These are phyloP conservation scores for Megacollybia platyphylla DNA, from an alignment of 1,284 basidiomycete species.

Conservation along the genomic window DNA sequence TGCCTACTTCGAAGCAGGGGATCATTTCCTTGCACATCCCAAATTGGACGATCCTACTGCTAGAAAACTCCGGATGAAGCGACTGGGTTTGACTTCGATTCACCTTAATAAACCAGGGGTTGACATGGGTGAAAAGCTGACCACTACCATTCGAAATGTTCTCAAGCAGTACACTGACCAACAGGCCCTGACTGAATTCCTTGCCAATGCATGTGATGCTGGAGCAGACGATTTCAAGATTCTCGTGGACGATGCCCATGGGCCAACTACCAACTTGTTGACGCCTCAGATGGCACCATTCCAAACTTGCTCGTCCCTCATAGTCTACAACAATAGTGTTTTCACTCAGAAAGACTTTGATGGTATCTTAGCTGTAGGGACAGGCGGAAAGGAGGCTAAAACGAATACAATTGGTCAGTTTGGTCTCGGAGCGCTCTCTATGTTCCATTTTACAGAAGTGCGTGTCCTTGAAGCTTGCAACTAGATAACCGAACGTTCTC, in stretches of 20 bases:
- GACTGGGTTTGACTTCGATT: constrained; percentile 19
- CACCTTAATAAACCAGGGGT: constrained; percentile 11
- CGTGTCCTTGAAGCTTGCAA: constrained; percentile 3
- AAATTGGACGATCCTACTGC: constrained; percentile 18
- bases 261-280: constrained; percentile 12
- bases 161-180: constrained; percentile 24
- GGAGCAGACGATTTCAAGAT: constrained; percentile 24
- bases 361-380: constrained; percentile 28
- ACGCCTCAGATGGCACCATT: constrained; percentile 18
- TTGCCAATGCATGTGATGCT: constrained; percentile 39
- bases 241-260: constrained; percentile 17
- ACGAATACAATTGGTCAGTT: constrained; percentile 32
- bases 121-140: constrained; percentile 19
- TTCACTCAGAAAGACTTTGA: constrained; percentile 28
- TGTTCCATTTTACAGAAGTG: constrained; percentile 39
- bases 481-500: background rate
- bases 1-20: constrained; percentile 10
- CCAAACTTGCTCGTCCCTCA: constrained; percentile 19
- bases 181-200: constrained; percentile 30
- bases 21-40: constrained; percentile 16
- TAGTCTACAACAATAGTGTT: constrained; percentile 27
- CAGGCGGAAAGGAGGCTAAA: constrained; percentile 25
- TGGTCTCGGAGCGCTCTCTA: constrained; percentile 32
- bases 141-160: constrained; percentile 18
- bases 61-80: constrained; percentile 15